Percentiles rank a stretch among this genome's conserved stretches.
Conservation (phyloP, 495 filamentous ascomycete species). For the Tirmania nivea region DNA sequence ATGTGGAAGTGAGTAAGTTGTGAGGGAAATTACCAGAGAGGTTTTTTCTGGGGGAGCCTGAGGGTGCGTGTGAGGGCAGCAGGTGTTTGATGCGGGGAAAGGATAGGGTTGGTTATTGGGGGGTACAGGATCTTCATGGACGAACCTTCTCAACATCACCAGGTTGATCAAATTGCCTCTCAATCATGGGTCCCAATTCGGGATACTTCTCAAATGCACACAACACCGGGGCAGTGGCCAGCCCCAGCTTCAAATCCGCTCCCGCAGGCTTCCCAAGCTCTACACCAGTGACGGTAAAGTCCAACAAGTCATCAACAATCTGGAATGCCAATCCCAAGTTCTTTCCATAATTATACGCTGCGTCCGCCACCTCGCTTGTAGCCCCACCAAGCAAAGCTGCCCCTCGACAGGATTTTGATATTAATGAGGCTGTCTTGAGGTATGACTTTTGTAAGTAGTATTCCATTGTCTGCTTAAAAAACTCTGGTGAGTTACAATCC, state of each 20-base stretch:
- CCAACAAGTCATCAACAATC: constrained; percentile 94
- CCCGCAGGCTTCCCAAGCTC: constrained; percentile 89
- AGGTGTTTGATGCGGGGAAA: not conserved
- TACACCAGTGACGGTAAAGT: constrained; percentile 66
- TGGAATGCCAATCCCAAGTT: constrained; percentile 92
- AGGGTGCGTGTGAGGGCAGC: no score
- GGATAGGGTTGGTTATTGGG: not conserved
- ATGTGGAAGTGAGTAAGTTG: not conserved
- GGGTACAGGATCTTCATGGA: not conserved
- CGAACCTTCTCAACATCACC: constrained; percentile 68
- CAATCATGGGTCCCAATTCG: constrained; percentile 71
- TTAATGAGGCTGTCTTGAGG: constrained; percentile 83
- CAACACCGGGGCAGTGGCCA: constrained; percentile 85
- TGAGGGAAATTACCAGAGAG: no score
- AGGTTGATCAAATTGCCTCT: constrained; percentile 62
- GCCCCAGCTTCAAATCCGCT: constrained; percentile 77
- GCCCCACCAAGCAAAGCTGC: constrained; percentile 65
- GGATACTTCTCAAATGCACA: constrained; percentile 88
- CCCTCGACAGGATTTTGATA: constrained; percentile 85
- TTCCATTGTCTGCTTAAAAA: constrained; percentile 63
- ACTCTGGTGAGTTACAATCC: constrained; percentile 61
- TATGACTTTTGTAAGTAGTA: constrained; percentile 99
- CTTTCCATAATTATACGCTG: constrained; percentile 75
- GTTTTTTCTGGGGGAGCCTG: no score
- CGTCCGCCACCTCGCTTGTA: constrained; percentile 59